A percentile compares a stretch with the other conserved stretches of the same genome.
phyloP scores from a whole-genome alignment of 1,139 yeast species.

The Debaryomycetaceae sp. region DNA sequence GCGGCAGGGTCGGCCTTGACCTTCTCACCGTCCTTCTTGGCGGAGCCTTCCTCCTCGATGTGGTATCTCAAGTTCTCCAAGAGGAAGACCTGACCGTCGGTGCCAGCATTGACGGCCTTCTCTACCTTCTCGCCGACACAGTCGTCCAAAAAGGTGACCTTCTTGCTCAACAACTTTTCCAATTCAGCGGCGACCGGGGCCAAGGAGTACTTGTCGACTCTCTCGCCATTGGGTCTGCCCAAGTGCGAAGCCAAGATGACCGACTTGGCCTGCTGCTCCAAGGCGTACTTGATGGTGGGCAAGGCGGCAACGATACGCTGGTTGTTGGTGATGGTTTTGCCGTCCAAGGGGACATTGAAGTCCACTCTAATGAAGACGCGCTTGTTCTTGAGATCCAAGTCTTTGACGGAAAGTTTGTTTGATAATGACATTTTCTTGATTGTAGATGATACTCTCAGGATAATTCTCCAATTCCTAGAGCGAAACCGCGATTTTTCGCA shows the following conservation, averaged over 20 bases:
- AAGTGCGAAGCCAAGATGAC: slow-evolving; percentile 88
- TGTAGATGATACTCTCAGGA: neutral
- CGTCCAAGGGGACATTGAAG: slow-evolving; percentile 96
- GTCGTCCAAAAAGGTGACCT: slow-evolving; percentile 73
- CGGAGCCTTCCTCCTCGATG: slow-evolving; percentile 89
- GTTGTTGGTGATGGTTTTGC: slow-evolving; percentile 92
- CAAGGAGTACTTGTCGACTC: slow-evolving; percentile 70
- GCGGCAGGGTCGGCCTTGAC: slow-evolving; percentile 77
- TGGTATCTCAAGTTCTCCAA: slow-evolving; percentile 96
- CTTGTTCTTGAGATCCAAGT: slow-evolving; percentile 74
- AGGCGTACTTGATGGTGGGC: slow-evolving; percentile 90
- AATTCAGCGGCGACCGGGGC: slow-evolving; percentile 88
- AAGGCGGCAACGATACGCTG: slow-evolving; percentile 97
- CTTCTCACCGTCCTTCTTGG: slow-evolving; percentile 78
- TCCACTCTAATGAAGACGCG: slow-evolving; percentile 95
- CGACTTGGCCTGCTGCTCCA: slow-evolving; percentile 81
- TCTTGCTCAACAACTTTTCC: slow-evolving; percentile 51
- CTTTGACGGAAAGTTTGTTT: slow-evolving; percentile 83
- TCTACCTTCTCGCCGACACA: slow-evolving; percentile 86
- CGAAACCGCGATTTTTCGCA: neutral
- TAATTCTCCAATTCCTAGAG: neutral
- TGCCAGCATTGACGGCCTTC: slow-evolving; percentile 57
- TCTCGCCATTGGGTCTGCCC: slow-evolving; percentile 96
- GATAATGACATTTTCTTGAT: slow-evolving; percentile 65
- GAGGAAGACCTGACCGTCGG: slow-evolving; percentile 64